These are phyloP conservation scores for Oryza longistaminata DNA, from an alignment of 176 grass and related monocot species.

Conservation along the genomic window DNA sequence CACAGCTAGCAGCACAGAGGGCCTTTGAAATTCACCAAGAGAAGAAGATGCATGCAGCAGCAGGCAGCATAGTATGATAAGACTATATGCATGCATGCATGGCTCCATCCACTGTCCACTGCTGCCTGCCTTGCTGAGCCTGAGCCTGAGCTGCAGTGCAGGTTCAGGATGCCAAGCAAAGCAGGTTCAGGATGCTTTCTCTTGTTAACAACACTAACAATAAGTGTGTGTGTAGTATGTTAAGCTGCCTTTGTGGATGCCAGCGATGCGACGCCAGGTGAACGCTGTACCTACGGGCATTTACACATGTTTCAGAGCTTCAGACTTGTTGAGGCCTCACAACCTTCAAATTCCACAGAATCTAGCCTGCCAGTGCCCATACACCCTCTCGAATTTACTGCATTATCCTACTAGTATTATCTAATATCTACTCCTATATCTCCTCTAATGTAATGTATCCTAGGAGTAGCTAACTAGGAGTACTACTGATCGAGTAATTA, in stretches of 20 bases:
- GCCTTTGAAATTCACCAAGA: neutral
- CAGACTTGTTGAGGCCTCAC: slow-evolving; percentile 4
- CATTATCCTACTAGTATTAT: neutral
- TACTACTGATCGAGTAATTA: neutral
- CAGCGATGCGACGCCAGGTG: slow-evolving; percentile 21
- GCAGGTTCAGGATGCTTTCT: neutral
- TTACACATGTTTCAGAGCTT: slow-evolving; percentile 21
- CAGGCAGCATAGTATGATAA: neutral
- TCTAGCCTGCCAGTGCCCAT: neutral
- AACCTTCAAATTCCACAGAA: neutral
- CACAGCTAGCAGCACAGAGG: neutral
- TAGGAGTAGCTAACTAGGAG: neutral
- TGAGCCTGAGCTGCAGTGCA: neutral
- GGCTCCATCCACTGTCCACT: neutral
- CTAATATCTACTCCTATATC: too few relatives aligned
- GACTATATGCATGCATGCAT: neutral
- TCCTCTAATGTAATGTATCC: neutral
- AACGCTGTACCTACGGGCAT: slow-evolving; percentile 14
- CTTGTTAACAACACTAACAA: neutral
- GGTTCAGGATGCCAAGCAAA: neutral
- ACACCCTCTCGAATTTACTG: neutral
- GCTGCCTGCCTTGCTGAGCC: neutral
- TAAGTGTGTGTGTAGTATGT: too few relatives aligned
- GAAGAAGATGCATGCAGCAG: neutral
- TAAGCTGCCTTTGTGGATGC: slow-evolving; percentile 6